A percentile compares a stretch with the other conserved stretches of the same genome.
phyloP scores from a whole-genome alignment of 176 grass and related monocot genomes.

The Dactylis glomerata region DNA sequence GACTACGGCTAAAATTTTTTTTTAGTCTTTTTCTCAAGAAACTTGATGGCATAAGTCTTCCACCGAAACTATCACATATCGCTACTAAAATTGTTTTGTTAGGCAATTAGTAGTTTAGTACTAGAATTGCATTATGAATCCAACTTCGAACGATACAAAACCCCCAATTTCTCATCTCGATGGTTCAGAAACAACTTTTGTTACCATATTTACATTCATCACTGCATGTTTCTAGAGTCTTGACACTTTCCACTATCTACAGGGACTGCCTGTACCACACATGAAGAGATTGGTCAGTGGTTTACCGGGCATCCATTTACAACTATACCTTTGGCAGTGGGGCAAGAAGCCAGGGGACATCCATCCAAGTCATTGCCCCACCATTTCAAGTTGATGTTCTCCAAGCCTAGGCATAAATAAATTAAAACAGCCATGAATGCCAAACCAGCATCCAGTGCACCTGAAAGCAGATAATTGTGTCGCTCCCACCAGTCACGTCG shows the following conservation, averaged over 20 bases:
- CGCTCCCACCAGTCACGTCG: constrained; percentile 77
- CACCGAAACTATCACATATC: not conserved
- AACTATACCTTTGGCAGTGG: constrained; percentile 60
- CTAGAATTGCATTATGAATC: not conserved
- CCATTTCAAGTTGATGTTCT: constrained; percentile 69
- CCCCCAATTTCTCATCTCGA: not conserved
- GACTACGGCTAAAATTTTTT: not conserved
- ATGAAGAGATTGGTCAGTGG: not conserved
- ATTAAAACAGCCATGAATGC: constrained; percentile 88
- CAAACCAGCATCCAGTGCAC: constrained; percentile 85
- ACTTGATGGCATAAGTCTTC: not conserved
- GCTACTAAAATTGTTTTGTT: not conserved
- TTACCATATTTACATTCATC: constrained; percentile 29
- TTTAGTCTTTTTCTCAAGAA: not conserved
- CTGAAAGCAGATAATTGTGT: constrained; percentile 88
- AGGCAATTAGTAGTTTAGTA: not conserved
- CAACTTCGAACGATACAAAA: not conserved
- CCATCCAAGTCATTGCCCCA: constrained; percentile 90
- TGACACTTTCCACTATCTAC: not conserved
- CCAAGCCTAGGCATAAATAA: constrained; percentile 77
- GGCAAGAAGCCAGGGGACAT: constrained; percentile 75
- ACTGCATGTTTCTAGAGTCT: not conserved
- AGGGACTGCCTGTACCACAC: not conserved
- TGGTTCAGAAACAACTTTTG: not conserved
- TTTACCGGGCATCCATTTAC: constrained; percentile 65